These are phyloP conservation scores for Globisporangium cystogenes DNA, from an alignment of 352 stramenopile species.

Conservation along the genomic window DNA sequence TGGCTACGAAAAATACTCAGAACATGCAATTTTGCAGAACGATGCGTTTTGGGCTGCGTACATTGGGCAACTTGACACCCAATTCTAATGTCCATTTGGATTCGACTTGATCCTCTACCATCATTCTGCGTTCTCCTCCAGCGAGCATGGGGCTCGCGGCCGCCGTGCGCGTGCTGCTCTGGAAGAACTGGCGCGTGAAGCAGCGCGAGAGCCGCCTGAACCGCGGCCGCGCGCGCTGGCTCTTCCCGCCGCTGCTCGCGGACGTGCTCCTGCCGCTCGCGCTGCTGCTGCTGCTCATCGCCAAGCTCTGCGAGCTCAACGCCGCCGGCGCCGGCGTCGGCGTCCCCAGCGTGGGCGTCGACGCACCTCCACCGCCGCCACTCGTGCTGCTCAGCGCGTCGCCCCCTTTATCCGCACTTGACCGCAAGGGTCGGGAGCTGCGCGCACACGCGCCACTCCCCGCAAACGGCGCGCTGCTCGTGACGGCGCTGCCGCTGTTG, in stretches of 20 bases:
- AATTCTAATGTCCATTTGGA: background rate
- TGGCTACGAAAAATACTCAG: no score
- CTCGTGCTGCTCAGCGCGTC: background rate
- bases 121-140: no score
- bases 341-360: background rate
- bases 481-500: conserved; percentile 54
- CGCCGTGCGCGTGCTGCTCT: conserved; percentile 51
- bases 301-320: conserved; percentile 56
- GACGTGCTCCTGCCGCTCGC: conserved; percentile 64
- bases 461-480: conserved; percentile 22
- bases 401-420: background rate
- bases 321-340: background rate
- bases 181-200: conserved; percentile 83
- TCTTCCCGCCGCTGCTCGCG: conserved; percentile 61
- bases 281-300: conserved; percentile 53
- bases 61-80: background rate
- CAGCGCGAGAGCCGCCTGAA: conserved; percentile 77
- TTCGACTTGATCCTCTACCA: background rate
- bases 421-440: background rate
- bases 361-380: background rate
- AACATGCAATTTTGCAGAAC: no score
- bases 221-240: conserved; percentile 32
- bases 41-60: no score
- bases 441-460: background rate
- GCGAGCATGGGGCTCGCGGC: conserved; percentile 11